phyloP scores from a whole-genome alignment of 2,329 filamentous ascomycete species.

The Colletotrichum sp. region DNA sequence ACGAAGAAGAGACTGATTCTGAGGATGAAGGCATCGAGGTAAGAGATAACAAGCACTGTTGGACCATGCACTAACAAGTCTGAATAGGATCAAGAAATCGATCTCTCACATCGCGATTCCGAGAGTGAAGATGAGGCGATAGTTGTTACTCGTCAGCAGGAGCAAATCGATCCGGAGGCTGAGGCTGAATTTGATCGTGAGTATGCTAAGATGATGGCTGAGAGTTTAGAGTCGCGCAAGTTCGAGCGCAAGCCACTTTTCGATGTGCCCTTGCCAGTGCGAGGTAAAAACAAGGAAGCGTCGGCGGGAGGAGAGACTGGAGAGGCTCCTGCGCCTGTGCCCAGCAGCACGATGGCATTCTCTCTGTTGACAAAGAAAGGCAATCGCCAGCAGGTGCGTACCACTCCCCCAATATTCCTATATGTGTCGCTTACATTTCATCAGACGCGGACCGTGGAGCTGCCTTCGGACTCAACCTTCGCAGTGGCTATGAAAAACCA shows the following conservation, averaged over 20 bases:
- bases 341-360: constrained; percentile 83
- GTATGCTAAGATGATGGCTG: constrained; percentile 97
- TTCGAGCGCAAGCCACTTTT: constrained; percentile 95
- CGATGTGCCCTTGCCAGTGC: constrained; percentile 96
- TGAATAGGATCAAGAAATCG: constrained; percentile 53
- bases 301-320: constrained; percentile 13
- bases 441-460: constrained; percentile 87
- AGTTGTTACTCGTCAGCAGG: constrained; percentile 88
- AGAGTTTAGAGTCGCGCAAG: constrained; percentile 93
- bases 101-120: constrained; percentile 58
- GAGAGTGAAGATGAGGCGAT: constrained; percentile 87
- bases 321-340: constrained; percentile 9
- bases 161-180: constrained; percentile 88
- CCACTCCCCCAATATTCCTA: background rate
- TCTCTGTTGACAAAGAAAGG: constrained; percentile 94
- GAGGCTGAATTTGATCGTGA: constrained; percentile 98
- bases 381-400: constrained; percentile 84
- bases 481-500: constrained; percentile 96
- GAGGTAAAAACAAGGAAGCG: constrained; percentile 55
- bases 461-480: constrained; percentile 91
- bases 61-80: background rate
- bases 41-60: background rate
- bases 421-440: constrained; percentile 17
- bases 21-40: constrained; percentile 2
- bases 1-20: constrained; percentile 52